phyloP scores from a whole-genome alignment of 805 yeast genomes.

The Monosporozyma yasuniensis region DNA sequence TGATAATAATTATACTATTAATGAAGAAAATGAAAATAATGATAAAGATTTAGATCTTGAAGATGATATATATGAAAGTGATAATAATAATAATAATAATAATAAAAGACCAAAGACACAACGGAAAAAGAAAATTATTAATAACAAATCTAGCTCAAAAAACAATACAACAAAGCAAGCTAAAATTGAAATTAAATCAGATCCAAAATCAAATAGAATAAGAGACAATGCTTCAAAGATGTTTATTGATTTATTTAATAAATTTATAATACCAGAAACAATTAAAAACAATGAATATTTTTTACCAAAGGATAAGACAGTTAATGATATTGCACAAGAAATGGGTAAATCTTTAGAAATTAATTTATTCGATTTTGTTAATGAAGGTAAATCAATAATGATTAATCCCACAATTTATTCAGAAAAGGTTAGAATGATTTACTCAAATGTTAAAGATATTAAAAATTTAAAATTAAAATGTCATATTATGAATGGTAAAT shows the following conservation, averaged over 20 bases:
- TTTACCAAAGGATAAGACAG: conserved; percentile 25
- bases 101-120: conserved; percentile 1
- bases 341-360: conserved; percentile 48
- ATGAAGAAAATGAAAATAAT: background rate
- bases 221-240: conserved; percentile 44
- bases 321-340: conserved; percentile 31
- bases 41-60: background rate
- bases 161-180: conserved; percentile 1
- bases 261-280: conserved; percentile 30
- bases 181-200: background rate
- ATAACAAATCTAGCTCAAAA: conserved; percentile 4
- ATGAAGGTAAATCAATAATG: background rate
- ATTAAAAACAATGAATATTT: conserved; percentile 7
- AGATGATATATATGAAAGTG: background rate
- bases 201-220: conserved; percentile 27
- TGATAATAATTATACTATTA: background rate
- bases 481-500: conserved; percentile 45
- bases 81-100: conserved; percentile 4
- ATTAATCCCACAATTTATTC: conserved; percentile 35
- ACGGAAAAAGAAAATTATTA: conserved; percentile 3
- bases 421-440: conserved; percentile 57
- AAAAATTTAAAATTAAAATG: conserved; percentile 50
- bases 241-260: conserved; percentile 37
- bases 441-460: conserved; percentile 47
- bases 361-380: conserved; percentile 30